A percentile compares a stretch with the other conserved stretches of the same genome.
Conservation (phyloP, 2,329 filamentous ascomycete species). For the Clonostachys rhizophaga region DNA sequence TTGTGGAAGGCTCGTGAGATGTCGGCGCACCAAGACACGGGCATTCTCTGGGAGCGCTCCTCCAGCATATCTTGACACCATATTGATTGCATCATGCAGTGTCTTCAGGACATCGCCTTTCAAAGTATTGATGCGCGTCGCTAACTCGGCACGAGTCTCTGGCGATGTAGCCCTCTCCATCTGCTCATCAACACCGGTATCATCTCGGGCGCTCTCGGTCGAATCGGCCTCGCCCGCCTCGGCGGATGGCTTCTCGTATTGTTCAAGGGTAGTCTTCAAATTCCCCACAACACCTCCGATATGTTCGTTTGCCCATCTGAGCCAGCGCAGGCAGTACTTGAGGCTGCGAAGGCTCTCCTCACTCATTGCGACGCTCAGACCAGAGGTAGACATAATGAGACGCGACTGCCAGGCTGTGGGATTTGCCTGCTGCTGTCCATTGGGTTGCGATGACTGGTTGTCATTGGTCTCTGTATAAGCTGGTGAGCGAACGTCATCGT, state of each 20-base stretch:
- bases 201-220: constrained; percentile 4
- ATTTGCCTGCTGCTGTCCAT: constrained; percentile 16
- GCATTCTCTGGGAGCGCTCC: constrained; percentile 89
- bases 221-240: constrained; percentile 1
- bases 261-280: constrained; percentile 70
- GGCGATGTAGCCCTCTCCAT: constrained; percentile 10
- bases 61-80: constrained; percentile 87
- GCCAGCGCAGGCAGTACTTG: constrained; percentile 76
- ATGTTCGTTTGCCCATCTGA: constrained; percentile 77
- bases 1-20: constrained; percentile 79
- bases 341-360: constrained; percentile 81
- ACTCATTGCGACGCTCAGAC: constrained; percentile 85
- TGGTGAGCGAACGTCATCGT: constrained; percentile 73
- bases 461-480: constrained; percentile 61
- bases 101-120: constrained; percentile 71
- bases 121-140: constrained; percentile 61
- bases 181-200: background rate
- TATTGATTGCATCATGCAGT: constrained; percentile 75
- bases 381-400: constrained; percentile 85
- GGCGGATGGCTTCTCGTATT: constrained; percentile 45
- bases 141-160: constrained; percentile 35
- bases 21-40: constrained; percentile 72
- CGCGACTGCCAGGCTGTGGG: constrained; percentile 68
- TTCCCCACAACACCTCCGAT: constrained; percentile 71
- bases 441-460: constrained; percentile 12